phyloP scores from a whole-genome alignment of 768 basidiomycete genomes.

The Lactarius evosmus region DNA sequence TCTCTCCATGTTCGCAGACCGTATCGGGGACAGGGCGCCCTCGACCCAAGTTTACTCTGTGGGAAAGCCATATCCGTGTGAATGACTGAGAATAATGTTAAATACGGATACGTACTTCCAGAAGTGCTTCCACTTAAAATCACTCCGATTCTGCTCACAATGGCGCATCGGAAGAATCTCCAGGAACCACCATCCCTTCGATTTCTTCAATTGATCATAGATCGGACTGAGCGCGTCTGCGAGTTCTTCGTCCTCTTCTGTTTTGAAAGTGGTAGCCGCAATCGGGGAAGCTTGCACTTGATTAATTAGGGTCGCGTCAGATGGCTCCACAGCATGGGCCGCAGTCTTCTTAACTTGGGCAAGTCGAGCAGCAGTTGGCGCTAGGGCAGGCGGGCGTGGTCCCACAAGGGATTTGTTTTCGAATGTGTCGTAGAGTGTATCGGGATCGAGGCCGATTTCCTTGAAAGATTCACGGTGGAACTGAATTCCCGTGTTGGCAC shows the following conservation, averaged over 20 bases:
- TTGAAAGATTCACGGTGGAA: constrained; percentile 35
- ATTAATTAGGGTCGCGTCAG: constrained; percentile 26
- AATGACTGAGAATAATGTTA: not conserved
- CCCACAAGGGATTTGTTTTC: no score
- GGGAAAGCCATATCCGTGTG: not conserved
- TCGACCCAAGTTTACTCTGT: constrained; percentile 9
- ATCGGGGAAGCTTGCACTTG: constrained; percentile 19
- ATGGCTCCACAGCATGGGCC: constrained; percentile 10
- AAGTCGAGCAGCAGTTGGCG: no score
- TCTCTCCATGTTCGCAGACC: not conserved
- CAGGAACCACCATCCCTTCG: constrained; percentile 61
- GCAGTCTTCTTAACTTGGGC: no score
- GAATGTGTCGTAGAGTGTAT: no score
- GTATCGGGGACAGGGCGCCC: constrained; percentile 5
- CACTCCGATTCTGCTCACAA: not conserved
- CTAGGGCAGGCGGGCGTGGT: no score
- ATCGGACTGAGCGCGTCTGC: constrained; percentile 50
- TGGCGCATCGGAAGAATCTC: constrained; percentile 42
- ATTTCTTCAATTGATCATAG: constrained; percentile 55
- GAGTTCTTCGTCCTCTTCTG: constrained; percentile 64
- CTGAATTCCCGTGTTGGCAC: constrained; percentile 45
- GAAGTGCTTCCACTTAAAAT: not conserved
- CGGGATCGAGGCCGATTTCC: constrained; percentile 35
- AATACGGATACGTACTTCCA: constrained; percentile 5
- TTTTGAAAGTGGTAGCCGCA: constrained; percentile 33